Evolutionary conservation across 2,329 filamentous ascomycete species (phyloP), one percentile per base, ranked within the genome.

Genomic region (Diaporthe sp.): DNA sequence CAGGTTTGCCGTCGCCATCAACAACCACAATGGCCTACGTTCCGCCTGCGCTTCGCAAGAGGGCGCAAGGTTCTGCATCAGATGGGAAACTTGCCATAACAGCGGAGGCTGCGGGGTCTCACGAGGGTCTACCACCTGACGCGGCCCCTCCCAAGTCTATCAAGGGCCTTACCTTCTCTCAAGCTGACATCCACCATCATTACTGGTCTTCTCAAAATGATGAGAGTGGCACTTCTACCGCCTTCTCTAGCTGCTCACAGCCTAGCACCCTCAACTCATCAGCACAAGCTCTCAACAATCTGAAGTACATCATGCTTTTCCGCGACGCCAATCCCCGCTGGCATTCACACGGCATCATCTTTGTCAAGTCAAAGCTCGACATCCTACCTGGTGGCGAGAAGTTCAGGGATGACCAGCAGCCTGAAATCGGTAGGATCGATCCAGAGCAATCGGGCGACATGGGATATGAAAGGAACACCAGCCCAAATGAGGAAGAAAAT

Each of bases 11-110:
- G 39, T 61, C 37, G 3, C 12, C 37, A 42, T 5, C 37, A 42
- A 42, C 58, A 17, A 6, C 4, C 55, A 61, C 58, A 61, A 61
- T 61, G 58, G 58, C 58, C 58, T 61, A 61, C n/a, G n/a, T 61
- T n/a, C 58, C 58, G 6, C 58, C 58, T 4, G 58, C 58, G n/a
- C 58, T 61, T 8, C 58, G 58, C n/a, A 42, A 61, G 4, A 61
- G 4, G 17, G 58, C 58, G 10, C 58, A 61, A 42, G 13, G 22
- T n/a, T 15, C 37, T 15, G n/a, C 37, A 10, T 4, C 13, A 5
- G n/a, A 42, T 42, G 37, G 22, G n/a, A 8, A 4, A 25, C 22
- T 17, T 28, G 58, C 13, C 22, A 42, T 4, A 2, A 25, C 37
- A 42, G n/a, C 20, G 10, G 57, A 60, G 20, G 20, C 10, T 37